Base-by-base conservation (phyloP, 345 rosid species). In the Mangifera indica region DNA sequence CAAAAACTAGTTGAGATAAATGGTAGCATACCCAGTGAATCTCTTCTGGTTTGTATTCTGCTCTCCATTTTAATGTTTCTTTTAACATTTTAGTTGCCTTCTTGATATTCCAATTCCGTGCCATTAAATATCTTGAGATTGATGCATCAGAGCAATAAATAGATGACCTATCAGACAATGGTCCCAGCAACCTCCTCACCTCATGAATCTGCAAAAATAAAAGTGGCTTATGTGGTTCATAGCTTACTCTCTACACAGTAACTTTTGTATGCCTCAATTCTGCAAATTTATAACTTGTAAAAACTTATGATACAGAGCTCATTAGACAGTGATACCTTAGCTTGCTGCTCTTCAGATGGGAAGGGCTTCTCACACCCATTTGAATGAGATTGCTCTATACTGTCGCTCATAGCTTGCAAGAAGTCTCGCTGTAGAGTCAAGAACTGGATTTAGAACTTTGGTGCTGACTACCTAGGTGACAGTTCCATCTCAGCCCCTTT, bases 41-140 rank as follows among this genome's bases (percentile, higher is more conserved):
- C 77, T 89, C 95, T 72, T 94, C 97, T 25, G 98, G 97, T 82
- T 92, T 94, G 81, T 84, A 87, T 52, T 80, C 78, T 72, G 87
- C 83, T 84, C 97, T 92, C 98, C 98, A 94, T 53, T 94, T 94
- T 70, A 94, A 78, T 44, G 93, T 86, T 73, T 87, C 97, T 81
- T 94, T 94, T 78, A 94, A 88, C 98, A 92, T 90, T 78, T 92
- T 92, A 34, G 87, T 75, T 76, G 98, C 93, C 84, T 94, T 92
- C 90, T 94, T 94, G 70, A 90, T 87, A 83, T 81, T 85, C 95
- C 97, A 90, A 81, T 90, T 90, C 42, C 91, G 76, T 1, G 97
- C 97, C 76, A 86, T 87, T 71, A 92, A 77, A 77, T 90, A 79
- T 72, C 98, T 87, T 26, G 83, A 22, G 48, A 94, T 83, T 10